These are phyloP conservation scores for Pseudogymnoascus sp. DNA, from an alignment of 2,329 filamentous ascomycete genomes.

Conservation along the genomic window DNA sequence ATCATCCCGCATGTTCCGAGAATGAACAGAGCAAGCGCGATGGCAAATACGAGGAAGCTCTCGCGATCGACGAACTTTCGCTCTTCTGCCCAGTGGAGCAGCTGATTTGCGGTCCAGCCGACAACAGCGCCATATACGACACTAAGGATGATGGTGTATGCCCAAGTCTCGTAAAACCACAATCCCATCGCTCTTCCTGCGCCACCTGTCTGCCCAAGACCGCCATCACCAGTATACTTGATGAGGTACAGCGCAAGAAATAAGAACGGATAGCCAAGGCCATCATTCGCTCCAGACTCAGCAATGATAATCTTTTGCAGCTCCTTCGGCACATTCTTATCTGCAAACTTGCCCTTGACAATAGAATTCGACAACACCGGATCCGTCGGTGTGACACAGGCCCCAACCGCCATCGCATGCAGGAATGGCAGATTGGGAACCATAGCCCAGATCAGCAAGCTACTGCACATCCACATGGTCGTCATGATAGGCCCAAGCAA, in stretches of 20 bases:
- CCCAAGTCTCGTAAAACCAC: constrained; percentile 78
- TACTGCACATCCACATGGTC: constrained; percentile 73
- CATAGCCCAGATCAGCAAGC: constrained; percentile 64
- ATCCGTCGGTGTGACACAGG: constrained; percentile 81
- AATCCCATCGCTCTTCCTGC: constrained; percentile 57
- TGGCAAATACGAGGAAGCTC: constrained; percentile 40
- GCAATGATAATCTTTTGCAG: constrained; percentile 68
- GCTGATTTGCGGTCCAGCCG: constrained; percentile 72
- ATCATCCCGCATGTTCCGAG: constrained; percentile 78
- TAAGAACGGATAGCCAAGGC: constrained; percentile 77
- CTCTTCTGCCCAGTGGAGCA: constrained; percentile 67
- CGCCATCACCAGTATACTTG: constrained; percentile 56
- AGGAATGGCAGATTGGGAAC: constrained; percentile 63
- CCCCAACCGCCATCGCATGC: constrained; percentile 67
- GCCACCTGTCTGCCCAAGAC: constrained; percentile 45
- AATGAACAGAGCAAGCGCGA: constrained; percentile 75
- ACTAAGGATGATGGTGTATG: constrained; percentile 70
- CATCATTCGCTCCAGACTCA: constrained; percentile 80
- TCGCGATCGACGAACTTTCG: constrained; percentile 23
- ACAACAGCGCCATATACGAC: constrained; percentile 65
- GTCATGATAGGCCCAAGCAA: constrained; percentile 76
- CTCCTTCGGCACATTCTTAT: constrained; percentile 72
- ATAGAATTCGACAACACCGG: constrained; percentile 82
- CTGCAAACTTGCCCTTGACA: constrained; percentile 83
- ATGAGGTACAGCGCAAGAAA: constrained; percentile 79